Evolutionary conservation across 441 rosid genomes (phyloP).

Genomic region (Cnidoscolus chayamansa): DNA sequence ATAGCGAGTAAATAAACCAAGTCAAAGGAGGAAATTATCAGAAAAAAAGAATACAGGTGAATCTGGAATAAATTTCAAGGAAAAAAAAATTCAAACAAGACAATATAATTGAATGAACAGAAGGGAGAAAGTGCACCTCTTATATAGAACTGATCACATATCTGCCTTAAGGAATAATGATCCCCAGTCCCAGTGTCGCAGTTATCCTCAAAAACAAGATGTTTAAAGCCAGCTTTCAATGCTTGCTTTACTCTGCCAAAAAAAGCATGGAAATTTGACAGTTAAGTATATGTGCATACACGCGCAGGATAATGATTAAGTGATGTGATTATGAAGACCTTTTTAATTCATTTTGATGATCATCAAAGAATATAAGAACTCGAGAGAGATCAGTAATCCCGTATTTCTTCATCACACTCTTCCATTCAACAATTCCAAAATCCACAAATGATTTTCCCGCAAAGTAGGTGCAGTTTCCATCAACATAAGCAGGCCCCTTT

Average conservation of each 20-base stretch:
- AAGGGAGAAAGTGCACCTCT: constrained; percentile 45
- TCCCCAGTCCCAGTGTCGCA: constrained; percentile 98
- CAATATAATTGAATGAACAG: constrained; percentile 8
- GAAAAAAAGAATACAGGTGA: too few species aligned
- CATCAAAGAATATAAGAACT: constrained; percentile 84
- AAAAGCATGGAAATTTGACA: constrained; percentile 15
- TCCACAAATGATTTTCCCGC: constrained; percentile 97
- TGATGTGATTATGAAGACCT: constrained; percentile 41
- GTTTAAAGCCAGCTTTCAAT: constrained; percentile 67
- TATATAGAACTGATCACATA: constrained; percentile 86
- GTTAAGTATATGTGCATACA: not conserved
- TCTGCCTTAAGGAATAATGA: constrained; percentile 94
- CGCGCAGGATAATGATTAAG: not conserved
- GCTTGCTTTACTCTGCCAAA: constrained; percentile 77
- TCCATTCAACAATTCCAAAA: constrained; percentile 91
- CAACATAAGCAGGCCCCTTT: constrained; percentile 97
- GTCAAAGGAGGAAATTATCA: too few species aligned
- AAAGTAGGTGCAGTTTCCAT: constrained; percentile 89
- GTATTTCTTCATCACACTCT: constrained; percentile 57
- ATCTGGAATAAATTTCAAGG: too few species aligned
- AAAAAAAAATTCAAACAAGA: too few species aligned
- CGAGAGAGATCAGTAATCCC: constrained; percentile 58
- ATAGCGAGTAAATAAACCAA: too few species aligned
- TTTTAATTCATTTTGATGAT: constrained; percentile 95
- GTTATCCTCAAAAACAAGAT: constrained; percentile 95